Percentiles rank a stretch among this genome's conserved stretches.
Conservation (phyloP, 202 grass and related monocot species). For the Carex arenaria region DNA sequence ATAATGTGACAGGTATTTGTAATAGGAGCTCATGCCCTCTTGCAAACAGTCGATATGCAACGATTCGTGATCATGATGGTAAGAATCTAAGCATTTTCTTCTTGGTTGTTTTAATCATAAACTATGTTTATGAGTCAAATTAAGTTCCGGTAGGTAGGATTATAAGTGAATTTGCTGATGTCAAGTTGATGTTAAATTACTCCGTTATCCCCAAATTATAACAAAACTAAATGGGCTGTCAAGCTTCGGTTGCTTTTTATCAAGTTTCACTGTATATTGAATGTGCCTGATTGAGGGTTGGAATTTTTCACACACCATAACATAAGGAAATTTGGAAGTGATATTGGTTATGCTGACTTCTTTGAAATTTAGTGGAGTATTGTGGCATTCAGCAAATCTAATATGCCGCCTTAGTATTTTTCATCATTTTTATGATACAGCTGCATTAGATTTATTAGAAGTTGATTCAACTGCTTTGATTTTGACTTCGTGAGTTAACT, state of each 20-base stretch:
- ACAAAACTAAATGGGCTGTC: not conserved
- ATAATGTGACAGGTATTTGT: slow-evolving; percentile 84
- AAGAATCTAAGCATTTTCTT: not conserved
- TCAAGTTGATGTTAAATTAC: not conserved
- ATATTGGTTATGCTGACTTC: not conserved
- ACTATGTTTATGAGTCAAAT: not conserved
- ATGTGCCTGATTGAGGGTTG: not conserved
- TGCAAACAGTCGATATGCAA: slow-evolving; percentile 90
- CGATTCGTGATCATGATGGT: slow-evolving; percentile 80
- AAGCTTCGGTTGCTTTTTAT: not conserved
- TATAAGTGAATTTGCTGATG: not conserved
- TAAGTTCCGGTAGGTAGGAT: not conserved
- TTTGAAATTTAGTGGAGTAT: not conserved
- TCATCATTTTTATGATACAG: not conserved
- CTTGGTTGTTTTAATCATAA: not conserved
- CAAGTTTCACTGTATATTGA: not conserved
- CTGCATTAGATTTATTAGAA: not conserved
- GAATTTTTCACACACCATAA: not conserved
- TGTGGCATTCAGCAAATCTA: not conserved
- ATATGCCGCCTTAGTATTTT: not conserved
- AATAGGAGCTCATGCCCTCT: slow-evolving; percentile 93
- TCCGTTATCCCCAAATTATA: not conserved
- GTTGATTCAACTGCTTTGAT: not conserved
- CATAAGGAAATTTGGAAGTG: not conserved
- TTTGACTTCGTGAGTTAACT: not conserved